These are phyloP conservation scores for Paraurostyla sp. DNA, from an alignment of 73 alveolate species.

Conservation along the genomic window DNA sequence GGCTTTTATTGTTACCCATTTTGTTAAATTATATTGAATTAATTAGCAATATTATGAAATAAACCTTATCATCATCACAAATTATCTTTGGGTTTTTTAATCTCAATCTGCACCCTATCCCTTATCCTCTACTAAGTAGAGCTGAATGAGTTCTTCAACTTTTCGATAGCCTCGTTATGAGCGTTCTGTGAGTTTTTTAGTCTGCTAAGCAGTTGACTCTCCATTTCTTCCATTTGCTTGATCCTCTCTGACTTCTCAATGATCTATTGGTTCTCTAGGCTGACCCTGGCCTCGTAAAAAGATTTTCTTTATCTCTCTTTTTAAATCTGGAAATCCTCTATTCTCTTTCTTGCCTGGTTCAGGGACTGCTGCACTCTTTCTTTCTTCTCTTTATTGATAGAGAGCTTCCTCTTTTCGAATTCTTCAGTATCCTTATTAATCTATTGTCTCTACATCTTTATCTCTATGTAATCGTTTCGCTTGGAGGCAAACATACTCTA, in stretches of 20 bases:
- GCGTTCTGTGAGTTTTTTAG: slow-evolving; percentile 20
- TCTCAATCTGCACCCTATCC: slow-evolving; percentile 14
- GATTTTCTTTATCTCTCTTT: background rate
- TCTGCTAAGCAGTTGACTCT: background rate
- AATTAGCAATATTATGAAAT: no score
- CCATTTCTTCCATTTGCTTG: slow-evolving; percentile 24
- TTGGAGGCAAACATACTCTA: background rate
- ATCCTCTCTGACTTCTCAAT: slow-evolving; percentile 30
- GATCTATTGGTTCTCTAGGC: background rate
- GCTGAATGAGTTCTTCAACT: slow-evolving; percentile 12
- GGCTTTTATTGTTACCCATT: slow-evolving; percentile 48
- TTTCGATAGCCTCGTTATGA: slow-evolving; percentile 33
- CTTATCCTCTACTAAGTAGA: background rate
- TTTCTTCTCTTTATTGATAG: background rate
- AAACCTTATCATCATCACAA: background rate
- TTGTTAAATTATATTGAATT: slow-evolving; percentile 5
- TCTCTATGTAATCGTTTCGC: slow-evolving; percentile 39
- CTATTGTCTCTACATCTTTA: background rate
- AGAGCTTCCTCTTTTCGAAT: background rate
- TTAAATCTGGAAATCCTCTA: background rate
- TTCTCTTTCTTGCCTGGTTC: background rate
- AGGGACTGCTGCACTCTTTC: slow-evolving; percentile 3
- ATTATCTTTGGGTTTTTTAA: background rate
- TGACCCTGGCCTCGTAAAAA: background rate
- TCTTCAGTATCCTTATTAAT: background rate